Evolutionary conservation across 176 grass and related monocot genomes (phyloP).

Genomic region (Rhynchospora tenuis): DNA sequence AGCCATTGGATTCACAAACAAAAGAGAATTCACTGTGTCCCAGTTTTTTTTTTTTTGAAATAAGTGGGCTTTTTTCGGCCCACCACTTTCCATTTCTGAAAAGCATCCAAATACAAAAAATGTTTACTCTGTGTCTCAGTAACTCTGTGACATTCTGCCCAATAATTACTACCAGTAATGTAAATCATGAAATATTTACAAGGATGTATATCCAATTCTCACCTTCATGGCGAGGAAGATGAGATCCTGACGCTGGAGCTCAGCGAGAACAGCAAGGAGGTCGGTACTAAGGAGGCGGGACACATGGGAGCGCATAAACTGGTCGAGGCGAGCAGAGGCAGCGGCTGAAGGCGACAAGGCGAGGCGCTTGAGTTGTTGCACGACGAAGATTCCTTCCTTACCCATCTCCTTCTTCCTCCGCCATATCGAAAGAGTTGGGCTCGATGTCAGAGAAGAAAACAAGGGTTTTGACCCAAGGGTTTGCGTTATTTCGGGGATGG

Average conservation of each 20-base stretch:
- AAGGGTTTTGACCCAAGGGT: background rate
- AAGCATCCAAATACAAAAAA: too few relatives aligned
- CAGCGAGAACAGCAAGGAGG: constrained; percentile 73
- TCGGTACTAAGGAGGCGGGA: constrained; percentile 75
- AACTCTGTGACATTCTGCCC: too few relatives aligned
- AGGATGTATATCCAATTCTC: background rate
- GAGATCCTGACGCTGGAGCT: constrained; percentile 81
- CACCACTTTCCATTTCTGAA: too few relatives aligned
- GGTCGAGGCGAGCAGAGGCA: constrained; percentile 36
- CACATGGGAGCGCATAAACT: constrained; percentile 71
- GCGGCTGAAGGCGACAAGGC: constrained; percentile 33
- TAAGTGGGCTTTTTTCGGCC: too few relatives aligned
- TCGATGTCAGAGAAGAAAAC: constrained; percentile 45
- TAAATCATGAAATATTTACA: background rate
- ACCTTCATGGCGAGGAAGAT: constrained; percentile 82
- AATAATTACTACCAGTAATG: background rate
- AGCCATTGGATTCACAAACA: background rate
- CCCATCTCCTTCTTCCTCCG: constrained; percentile 93
- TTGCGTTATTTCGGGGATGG: background rate
- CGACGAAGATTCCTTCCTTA: constrained; percentile 86
- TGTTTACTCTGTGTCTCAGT: too few relatives aligned
- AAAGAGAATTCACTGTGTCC: background rate
- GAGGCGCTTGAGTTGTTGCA: constrained; percentile 82
- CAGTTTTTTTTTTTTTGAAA: too few relatives aligned
- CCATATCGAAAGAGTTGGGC: constrained; percentile 72